These are phyloP conservation scores for Phytophthora podocarpi DNA, from an alignment of 352 stramenopile genomes.

Conservation along the genomic window DNA sequence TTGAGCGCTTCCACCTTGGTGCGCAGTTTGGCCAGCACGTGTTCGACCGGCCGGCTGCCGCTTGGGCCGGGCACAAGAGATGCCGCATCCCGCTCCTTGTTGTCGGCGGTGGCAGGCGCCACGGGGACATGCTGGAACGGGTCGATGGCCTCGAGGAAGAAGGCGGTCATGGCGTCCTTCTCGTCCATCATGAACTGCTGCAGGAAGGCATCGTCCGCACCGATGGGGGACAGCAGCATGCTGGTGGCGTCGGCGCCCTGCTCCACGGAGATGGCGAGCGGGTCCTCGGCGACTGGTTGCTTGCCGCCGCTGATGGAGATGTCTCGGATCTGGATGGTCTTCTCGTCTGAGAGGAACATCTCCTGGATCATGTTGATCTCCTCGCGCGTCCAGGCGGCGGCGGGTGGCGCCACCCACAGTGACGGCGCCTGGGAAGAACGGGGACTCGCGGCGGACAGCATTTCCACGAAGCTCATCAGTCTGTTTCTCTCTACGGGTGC, in stretches of 20 bases:
- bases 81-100: conserved; percentile 9
- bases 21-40: conserved; percentile 54
- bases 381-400: conserved; percentile 46
- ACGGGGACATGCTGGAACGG: conserved; percentile 47
- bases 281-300: conserved; percentile 17
- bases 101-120: conserved; percentile 1
- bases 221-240: conserved; percentile 65
- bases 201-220: conserved; percentile 50
- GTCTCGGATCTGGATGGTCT: conserved; percentile 49
- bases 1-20: conserved; percentile 55
- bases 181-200: conserved; percentile 57
- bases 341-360: conserved; percentile 50
- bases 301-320: conserved; percentile 42
- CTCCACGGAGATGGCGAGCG: conserved; percentile 23
- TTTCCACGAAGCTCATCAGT: conserved; percentile 35
- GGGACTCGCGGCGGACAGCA: conserved; percentile 22
- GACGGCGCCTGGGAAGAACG: conserved; percentile 9
- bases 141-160: conserved; percentile 66
- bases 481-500: neutral
- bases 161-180: conserved; percentile 64
- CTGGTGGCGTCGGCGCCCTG: conserved; percentile 47
- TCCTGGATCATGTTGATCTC: conserved; percentile 67
- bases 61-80: neutral
- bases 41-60: conserved; percentile 34
- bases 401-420: conserved; percentile 31